Evolutionary conservation across 23 red algal genomes (phyloP).

Genomic region (Chondrus crispus): DNA sequence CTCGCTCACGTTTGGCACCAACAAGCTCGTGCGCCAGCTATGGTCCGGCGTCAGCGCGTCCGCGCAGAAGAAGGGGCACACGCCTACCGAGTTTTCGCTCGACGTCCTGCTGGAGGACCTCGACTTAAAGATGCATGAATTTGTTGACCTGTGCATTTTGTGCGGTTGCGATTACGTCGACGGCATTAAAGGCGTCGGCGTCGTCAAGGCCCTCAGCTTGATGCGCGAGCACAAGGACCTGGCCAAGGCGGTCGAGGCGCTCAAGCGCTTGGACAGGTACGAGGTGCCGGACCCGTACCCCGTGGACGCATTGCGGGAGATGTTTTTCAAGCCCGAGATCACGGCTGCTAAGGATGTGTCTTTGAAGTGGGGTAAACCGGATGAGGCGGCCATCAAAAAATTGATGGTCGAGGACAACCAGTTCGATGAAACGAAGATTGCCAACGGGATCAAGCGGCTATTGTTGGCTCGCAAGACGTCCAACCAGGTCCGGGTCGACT

Average conservation of each 20-base stretch:
- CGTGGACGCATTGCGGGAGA: constrained; percentile 49
- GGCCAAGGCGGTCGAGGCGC: constrained; percentile 32
- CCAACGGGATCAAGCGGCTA: constrained; percentile 84
- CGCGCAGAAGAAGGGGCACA: constrained; percentile 81
- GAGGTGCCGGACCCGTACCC: constrained; percentile 73
- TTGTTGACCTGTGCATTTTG: constrained; percentile 96
- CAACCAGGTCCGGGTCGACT: constrained; percentile 83
- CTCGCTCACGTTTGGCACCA: constrained; percentile 94
- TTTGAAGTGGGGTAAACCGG: constrained; percentile 80
- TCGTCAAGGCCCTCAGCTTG: constrained; percentile 74
- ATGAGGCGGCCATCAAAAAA: constrained; percentile 78
- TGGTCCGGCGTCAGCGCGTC: constrained; percentile 65
- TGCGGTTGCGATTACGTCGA: constrained; percentile 97
- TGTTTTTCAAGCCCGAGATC: constrained; percentile 77
- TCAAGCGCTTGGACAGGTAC: constrained; percentile 50
- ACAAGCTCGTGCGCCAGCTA: constrained; percentile 71
- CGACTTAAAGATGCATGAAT: constrained; percentile 81
- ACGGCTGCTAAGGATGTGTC: constrained; percentile 51
- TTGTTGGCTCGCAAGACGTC: constrained; percentile 43
- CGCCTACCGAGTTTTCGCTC: constrained; percentile 83
- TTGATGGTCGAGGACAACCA: constrained; percentile 84
- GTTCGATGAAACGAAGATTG: constrained; percentile 81
- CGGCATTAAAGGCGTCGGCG: constrained; percentile 86
- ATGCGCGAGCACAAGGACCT: constrained; percentile 76
- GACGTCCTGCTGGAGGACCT: constrained; percentile 68